A percentile compares a stretch with the other conserved stretches of the same genome.
Evolutionary conservation across 202 grass and related monocot species (phyloP).

Genomic region (Zizania palustris): DNA sequence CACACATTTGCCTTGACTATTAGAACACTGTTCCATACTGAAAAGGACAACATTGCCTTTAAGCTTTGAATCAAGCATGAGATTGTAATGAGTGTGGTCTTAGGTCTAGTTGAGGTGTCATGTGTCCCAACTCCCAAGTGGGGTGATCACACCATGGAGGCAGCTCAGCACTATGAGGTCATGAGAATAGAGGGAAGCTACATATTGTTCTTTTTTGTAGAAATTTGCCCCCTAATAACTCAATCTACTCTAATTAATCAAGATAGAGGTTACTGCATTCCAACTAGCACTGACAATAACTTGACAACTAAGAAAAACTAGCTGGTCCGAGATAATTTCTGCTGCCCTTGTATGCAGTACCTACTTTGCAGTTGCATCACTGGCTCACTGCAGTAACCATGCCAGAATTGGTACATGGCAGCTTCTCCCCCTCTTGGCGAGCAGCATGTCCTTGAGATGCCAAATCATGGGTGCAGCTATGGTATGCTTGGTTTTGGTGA

Average conservation of each 20-base stretch:
- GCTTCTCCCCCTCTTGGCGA: not conserved
- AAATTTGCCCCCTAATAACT: not conserved
- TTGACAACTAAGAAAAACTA: not conserved
- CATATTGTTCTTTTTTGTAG: not conserved
- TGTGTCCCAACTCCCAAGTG: not conserved
- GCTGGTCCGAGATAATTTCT: not conserved
- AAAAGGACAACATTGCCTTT: not conserved
- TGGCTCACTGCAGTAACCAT: not conserved
- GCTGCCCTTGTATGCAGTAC: not conserved
- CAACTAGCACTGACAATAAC: not conserved
- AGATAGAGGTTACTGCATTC: not conserved
- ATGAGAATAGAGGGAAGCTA: not conserved
- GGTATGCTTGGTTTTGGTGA: not conserved
- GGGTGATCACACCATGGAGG: not conserved
- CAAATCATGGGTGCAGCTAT: not conserved
- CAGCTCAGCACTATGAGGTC: not conserved
- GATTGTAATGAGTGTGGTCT: not conserved
- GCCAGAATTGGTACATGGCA: not conserved
- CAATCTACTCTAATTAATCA: not conserved
- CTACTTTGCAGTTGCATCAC: not conserved
- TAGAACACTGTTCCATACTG: not conserved
- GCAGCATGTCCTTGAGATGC: not conserved
- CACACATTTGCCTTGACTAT: constrained; percentile 5
- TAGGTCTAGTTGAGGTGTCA: not conserved
- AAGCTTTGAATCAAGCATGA: not conserved